These are phyloP conservation scores for Larix sibirica DNA, from an alignment of 83 land plant species.

Conservation along the genomic window DNA sequence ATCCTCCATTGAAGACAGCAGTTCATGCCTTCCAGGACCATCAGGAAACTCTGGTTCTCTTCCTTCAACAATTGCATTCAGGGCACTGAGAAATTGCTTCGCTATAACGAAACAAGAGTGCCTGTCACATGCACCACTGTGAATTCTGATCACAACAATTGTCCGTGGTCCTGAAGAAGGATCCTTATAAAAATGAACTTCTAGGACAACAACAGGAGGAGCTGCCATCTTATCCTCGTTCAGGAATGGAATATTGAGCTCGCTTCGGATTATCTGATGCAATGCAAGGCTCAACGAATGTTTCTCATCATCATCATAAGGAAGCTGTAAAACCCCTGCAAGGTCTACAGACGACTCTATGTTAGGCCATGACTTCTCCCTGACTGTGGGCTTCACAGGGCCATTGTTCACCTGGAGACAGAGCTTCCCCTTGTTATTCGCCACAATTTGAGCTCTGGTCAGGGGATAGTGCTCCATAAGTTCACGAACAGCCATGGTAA, in stretches of 20 bases:
- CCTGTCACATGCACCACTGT: conserved; percentile 18
- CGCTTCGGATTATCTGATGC: neutral
- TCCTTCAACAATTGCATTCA: conserved; percentile 14
- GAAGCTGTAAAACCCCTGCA: conserved; percentile 9
- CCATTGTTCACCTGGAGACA: neutral
- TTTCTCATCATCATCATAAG: conserved; percentile 14
- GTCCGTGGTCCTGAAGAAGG: neutral
- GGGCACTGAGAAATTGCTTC: neutral
- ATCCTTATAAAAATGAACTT: conserved; percentile 10
- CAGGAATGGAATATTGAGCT: conserved; percentile 6
- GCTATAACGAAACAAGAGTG: neutral
- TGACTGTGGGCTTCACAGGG: neutral
- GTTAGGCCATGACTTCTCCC: neutral
- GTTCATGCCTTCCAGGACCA: conserved; percentile 1
- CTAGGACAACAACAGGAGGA: conserved; percentile 5
- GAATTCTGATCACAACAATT: conserved; percentile 1
- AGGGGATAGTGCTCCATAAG: neutral
- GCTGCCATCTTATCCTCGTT: neutral
- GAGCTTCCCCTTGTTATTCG: conserved; percentile 12
- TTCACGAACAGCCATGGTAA: neutral
- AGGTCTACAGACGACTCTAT: neutral
- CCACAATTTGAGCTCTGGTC: neutral
- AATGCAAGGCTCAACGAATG: conserved; percentile 1
- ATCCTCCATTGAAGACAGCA: conserved; percentile 10
- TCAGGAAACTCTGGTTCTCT: conserved; percentile 4